These are phyloP conservation scores for Talaromyces sp. DNA, from an alignment of 2,329 filamentous ascomycete genomes.

Conservation along the genomic window DNA sequence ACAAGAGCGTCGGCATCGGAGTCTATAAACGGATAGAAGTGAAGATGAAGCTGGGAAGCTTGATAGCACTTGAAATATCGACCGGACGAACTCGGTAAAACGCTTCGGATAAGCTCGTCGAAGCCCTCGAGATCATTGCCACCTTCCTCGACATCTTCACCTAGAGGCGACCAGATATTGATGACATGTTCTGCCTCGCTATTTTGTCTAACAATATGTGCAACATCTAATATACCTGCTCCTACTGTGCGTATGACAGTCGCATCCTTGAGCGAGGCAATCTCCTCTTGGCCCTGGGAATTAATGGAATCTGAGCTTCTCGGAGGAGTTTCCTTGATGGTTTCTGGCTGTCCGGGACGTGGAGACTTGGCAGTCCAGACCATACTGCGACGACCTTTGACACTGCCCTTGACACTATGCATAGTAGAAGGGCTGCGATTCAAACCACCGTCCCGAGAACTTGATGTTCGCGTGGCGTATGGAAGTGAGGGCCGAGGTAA, in stretches of 20 bases:
- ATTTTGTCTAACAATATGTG: conserved; percentile 66
- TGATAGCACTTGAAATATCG: conserved; percentile 69
- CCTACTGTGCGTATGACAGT: conserved; percentile 66
- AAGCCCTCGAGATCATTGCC: conserved; percentile 63
- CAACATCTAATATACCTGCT: conserved; percentile 73
- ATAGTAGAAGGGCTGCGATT: conserved; percentile 27
- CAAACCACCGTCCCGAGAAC: conserved; percentile 34
- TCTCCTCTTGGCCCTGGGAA: conserved; percentile 24
- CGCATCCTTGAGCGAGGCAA: conserved; percentile 32
- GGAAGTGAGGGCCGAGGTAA: conserved; percentile 31
- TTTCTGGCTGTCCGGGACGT: conserved; percentile 30
- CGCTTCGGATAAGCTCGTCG: conserved; percentile 67
- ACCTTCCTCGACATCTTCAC: conserved; percentile 56
- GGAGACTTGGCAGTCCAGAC: conserved; percentile 42
- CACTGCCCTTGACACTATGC: conserved; percentile 35
- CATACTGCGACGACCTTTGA: conserved; percentile 41
- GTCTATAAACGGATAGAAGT: conserved; percentile 72
- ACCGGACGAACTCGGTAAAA: conserved; percentile 71
- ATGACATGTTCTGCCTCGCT: conserved; percentile 73
- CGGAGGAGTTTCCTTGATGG: conserved; percentile 30
- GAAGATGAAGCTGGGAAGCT: conserved; percentile 74
- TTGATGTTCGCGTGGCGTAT: conserved; percentile 28
- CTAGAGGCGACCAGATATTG: conserved; percentile 69
- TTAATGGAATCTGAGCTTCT: conserved; percentile 25
- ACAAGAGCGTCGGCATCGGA: conserved; percentile 77